Evolutionary conservation across 75 land plant genomes (phyloP), one percentile per base, ranked within the genome.

Genomic region (Chamaecyparis obtusa): DNA sequence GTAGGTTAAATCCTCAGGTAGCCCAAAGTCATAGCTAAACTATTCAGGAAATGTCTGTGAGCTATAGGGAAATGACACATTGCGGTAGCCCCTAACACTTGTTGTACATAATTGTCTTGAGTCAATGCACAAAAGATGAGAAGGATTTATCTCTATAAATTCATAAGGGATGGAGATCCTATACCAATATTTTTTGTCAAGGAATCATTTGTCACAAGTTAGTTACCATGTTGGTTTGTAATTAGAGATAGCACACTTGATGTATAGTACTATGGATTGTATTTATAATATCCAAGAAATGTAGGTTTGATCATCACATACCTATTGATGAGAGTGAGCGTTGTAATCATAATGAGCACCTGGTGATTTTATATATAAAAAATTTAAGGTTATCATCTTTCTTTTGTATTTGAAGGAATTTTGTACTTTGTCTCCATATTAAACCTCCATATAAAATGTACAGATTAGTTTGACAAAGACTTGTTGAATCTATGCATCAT

Each of bases 41-140:
- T 41, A 17, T 78, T 16, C 82, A 78, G 24, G 19, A 41, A 78
- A 41, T 9, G 41, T 78, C 41, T 37, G 82, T 21, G 44, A 78
- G 30, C 57, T 55, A 48, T 27, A 44, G 8, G 83, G 83, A 44
- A 80, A 80, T 80, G 83, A 80, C 83, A 80, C 49, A 80, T 44
- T 80, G 48, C 44, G 83, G n/a, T 49, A 80, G 46, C 83, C 83
- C 46, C 43, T 80, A 36, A 21, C 49, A 80, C 83, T n/a, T 43
- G 30, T 80, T 80, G 83, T 49, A 21, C 48, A 80, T 21, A 80
- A 80, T 80, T 27, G 43, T 77, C 37, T 37, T 37, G 43, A 77
- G 39, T 37, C 49, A 80, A 80, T 44, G 83, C 83, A 80, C n/a
- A 48, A 80, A 21, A 80, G 83, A 44, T 80, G 39, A 39, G 48